Conservation (phyloP, 169 alveolate species). For the Eimeria praecox region DNA sequence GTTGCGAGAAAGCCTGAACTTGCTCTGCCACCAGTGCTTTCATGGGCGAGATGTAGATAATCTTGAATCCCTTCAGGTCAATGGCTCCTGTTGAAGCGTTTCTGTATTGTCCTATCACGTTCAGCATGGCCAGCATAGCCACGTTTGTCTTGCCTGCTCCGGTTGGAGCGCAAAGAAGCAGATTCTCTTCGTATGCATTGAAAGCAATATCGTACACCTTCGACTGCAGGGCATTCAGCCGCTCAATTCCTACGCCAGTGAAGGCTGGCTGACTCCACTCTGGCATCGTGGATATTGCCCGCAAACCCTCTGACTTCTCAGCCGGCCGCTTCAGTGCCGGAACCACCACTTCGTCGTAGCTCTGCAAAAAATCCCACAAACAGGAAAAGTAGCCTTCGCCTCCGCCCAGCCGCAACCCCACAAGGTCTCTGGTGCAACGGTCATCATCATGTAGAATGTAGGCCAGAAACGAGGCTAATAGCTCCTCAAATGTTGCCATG, state of each 20-base stretch:
- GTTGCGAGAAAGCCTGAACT: slow-evolving; percentile 81
- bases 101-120: slow-evolving; percentile 91
- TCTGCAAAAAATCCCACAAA: slow-evolving; percentile 11
- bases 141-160: slow-evolving; percentile 99
- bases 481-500: neutral
- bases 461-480: neutral
- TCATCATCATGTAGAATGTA: neutral
- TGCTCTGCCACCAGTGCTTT: slow-evolving; percentile 99
- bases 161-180: slow-evolving; percentile 99
- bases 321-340: slow-evolving; percentile 87
- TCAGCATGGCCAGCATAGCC: slow-evolving; percentile 98
- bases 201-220: slow-evolving; percentile 97
- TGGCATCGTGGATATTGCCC: slow-evolving; percentile 91
- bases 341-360: slow-evolving; percentile 90
- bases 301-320: slow-evolving; percentile 53
- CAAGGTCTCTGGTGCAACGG: slow-evolving; percentile 1
- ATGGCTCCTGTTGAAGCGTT: slow-evolving; percentile 84
- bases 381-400: neutral
- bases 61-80: slow-evolving; percentile 94
- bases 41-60: slow-evolving; percentile 99
- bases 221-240: slow-evolving; percentile 97
- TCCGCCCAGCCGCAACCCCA: neutral
- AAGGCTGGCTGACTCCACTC: slow-evolving; percentile 97
- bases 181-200: slow-evolving; percentile 95
- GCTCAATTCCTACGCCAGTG: slow-evolving; percentile 87